phyloP scores from a whole-genome alignment of 305 asterid species.

The Ruellia speciosa region DNA sequence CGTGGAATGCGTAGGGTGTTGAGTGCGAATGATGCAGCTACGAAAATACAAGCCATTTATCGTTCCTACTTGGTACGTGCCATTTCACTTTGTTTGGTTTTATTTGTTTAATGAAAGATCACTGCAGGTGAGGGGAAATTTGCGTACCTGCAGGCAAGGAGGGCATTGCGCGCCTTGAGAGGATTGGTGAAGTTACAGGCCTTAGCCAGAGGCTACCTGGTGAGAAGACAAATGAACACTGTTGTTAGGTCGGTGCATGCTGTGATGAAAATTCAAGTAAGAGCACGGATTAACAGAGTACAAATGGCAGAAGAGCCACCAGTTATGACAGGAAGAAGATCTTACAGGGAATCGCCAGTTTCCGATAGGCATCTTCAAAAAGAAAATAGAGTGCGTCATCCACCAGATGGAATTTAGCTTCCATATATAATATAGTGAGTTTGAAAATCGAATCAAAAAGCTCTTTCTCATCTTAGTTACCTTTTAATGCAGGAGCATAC shows the following conservation, averaged over 20 bases:
- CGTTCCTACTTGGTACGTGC: slow-evolving; percentile 60
- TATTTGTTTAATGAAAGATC: not conserved
- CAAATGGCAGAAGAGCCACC: slow-evolving; percentile 41
- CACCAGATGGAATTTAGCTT: not conserved
- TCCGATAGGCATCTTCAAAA: slow-evolving; percentile 24
- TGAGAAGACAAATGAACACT: slow-evolving; percentile 48
- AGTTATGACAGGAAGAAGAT: slow-evolving; percentile 21
- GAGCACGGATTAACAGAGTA: slow-evolving; percentile 56
- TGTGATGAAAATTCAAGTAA: slow-evolving; percentile 55
- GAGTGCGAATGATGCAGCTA: slow-evolving; percentile 46
- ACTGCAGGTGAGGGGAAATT: slow-evolving; percentile 1
- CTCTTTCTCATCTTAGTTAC: slow-evolving; percentile 7
- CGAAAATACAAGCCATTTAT: slow-evolving; percentile 53
- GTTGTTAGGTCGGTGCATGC: slow-evolving; percentile 53
- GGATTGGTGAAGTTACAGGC: slow-evolving; percentile 77
- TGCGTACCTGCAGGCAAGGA: slow-evolving; percentile 48
- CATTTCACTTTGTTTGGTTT: not conserved
- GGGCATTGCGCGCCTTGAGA: slow-evolving; percentile 56
- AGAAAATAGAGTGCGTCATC: slow-evolving; percentile 29
- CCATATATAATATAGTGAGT: too few relatives aligned
- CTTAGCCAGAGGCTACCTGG: slow-evolving; percentile 65
- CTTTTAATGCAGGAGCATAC: slow-evolving; percentile 31
- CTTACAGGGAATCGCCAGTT: slow-evolving; percentile 26
- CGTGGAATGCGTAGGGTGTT: slow-evolving; percentile 3
- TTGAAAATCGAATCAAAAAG: not conserved